These are phyloP conservation scores for Vachellia pachyceras DNA, from an alignment of 306 rosid species.

Conservation along the genomic window DNA sequence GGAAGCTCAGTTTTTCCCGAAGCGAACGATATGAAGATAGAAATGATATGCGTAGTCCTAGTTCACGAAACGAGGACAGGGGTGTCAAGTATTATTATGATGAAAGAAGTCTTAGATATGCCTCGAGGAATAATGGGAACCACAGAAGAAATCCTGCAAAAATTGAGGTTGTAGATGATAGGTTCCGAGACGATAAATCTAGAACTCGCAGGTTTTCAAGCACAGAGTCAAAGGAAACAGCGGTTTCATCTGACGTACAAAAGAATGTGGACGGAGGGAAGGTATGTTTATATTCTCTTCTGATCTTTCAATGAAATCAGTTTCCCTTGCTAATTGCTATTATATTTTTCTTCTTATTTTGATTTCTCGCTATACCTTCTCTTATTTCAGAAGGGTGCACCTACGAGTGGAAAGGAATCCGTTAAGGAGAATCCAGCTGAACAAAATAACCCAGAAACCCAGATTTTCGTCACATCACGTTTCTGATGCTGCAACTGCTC, in stretches of 20 bases:
- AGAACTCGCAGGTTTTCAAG: conserved; percentile 46
- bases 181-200: conserved; percentile 60
- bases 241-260: conserved; percentile 37
- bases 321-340: background rate
- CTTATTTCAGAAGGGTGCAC: conserved; percentile 40
- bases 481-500: conserved; percentile 34
- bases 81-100: conserved; percentile 59
- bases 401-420: conserved; percentile 36
- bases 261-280: conserved; percentile 34
- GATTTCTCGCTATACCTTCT: conserved; percentile 2
- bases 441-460: conserved; percentile 43
- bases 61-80: conserved; percentile 42
- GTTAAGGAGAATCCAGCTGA: conserved; percentile 40
- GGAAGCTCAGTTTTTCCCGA: conserved; percentile 42
- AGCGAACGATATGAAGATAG: conserved; percentile 40
- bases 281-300: conserved; percentile 36
- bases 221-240: conserved; percentile 50
- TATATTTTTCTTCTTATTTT: background rate
- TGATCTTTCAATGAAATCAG: background rate
- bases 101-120: conserved; percentile 76
- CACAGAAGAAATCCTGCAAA: conserved; percentile 50
- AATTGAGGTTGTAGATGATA: conserved; percentile 86
- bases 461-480: conserved; percentile 46
- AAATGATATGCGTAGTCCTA: conserved; percentile 42
- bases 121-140: conserved; percentile 48